These are phyloP conservation scores for Talaromyces adpressus DNA, from an alignment of 495 filamentous ascomycete species.

Conservation along the genomic window DNA sequence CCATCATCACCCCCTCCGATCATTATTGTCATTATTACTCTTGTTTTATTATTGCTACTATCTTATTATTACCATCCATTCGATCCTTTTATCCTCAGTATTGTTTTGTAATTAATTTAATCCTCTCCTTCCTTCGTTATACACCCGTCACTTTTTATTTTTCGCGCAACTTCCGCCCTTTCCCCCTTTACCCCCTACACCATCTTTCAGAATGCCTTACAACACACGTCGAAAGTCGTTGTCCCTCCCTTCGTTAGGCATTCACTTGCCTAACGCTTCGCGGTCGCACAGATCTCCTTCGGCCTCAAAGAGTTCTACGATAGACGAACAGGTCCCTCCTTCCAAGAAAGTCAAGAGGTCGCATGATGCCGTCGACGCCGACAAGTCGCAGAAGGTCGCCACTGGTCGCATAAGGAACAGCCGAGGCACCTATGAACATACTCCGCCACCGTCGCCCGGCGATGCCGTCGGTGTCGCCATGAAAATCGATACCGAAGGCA, in stretches of 20 bases:
- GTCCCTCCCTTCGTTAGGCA: slow-evolving; percentile 87
- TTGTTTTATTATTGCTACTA: slow-evolving; percentile 7
- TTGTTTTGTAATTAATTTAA: slow-evolving; percentile 15
- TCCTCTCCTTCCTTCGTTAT: slow-evolving; percentile 1
- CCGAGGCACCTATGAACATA: slow-evolving; percentile 56
- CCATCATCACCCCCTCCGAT: slow-evolving; percentile 1
- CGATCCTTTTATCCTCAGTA: slow-evolving; percentile 1
- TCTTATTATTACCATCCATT: slow-evolving; percentile 12
- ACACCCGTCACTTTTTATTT: neutral
- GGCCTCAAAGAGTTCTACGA: slow-evolving; percentile 41
- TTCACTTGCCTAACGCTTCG: slow-evolving; percentile 76
- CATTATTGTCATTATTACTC: slow-evolving; percentile 1
- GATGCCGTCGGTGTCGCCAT: slow-evolving; percentile 37
- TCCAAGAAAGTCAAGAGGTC: slow-evolving; percentile 84
- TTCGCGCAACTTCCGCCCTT: neutral
- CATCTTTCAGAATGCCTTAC: slow-evolving; percentile 67
- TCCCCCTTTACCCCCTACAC: slow-evolving; percentile 5
- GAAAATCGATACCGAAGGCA: slow-evolving; percentile 78
- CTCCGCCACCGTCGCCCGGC: slow-evolving; percentile 80
- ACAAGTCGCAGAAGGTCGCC: slow-evolving; percentile 12
- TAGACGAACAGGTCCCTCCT: slow-evolving; percentile 52
- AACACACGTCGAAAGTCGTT: slow-evolving; percentile 97
- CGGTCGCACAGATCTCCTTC: slow-evolving; percentile 62
- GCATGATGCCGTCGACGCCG: slow-evolving; percentile 45
- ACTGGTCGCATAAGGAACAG: slow-evolving; percentile 40